Base-by-base conservation (phyloP, 345 rosid species). In the Hypericum perforatum region DNA sequence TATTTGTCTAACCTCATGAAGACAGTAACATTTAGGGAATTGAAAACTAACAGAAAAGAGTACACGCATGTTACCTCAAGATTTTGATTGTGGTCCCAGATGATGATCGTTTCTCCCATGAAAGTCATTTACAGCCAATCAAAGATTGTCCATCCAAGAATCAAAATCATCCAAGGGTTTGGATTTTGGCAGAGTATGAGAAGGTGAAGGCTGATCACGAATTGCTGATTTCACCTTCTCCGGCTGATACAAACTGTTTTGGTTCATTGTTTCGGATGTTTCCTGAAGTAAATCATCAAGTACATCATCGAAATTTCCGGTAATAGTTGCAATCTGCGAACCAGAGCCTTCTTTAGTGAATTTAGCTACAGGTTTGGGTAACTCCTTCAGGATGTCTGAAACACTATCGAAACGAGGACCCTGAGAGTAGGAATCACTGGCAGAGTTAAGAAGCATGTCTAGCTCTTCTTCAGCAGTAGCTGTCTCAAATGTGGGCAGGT, bases 71-170 rank as follows among this genome's bases (percentile, higher is more conserved):
- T 22, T 22, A 22, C 32, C 32, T 22, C 32, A 22, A 22, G 32
- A 22, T 22, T 22, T 22, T 22, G 32, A 22, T 22, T 22, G 1
- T 22, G 2, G 32, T 22, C 32, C 32, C 32, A 22, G 32, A 22
- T 22, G 32, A 22, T 22, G 32, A 22, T 22, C 32, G 32, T 22
- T 22, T 22, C 32, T 22, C 32, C 32, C 32, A 4, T 22, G 32
- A 22, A 22, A 22, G 4, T 22, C 32, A 1, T 22, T 16, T 32
- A 45, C 48, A 45, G 41, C 41, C n/a, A 6, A 64, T 76, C 69
- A 82, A 52, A 90, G 67, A 9, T 89, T 78, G 51, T 86, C 95
- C 36, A 82, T 74, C 97, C 94, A 90, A 9, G 90, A 84, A 66
- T 80, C 83, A 72, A 86, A 90, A 67, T 90, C 95, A 52, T 82